Percentiles rank a stretch among this genome's conserved stretches.
Evolutionary conservation across 192 early-diverging fungal genomes (phyloP).

Genomic region (Backusella liffmaniae): DNA sequence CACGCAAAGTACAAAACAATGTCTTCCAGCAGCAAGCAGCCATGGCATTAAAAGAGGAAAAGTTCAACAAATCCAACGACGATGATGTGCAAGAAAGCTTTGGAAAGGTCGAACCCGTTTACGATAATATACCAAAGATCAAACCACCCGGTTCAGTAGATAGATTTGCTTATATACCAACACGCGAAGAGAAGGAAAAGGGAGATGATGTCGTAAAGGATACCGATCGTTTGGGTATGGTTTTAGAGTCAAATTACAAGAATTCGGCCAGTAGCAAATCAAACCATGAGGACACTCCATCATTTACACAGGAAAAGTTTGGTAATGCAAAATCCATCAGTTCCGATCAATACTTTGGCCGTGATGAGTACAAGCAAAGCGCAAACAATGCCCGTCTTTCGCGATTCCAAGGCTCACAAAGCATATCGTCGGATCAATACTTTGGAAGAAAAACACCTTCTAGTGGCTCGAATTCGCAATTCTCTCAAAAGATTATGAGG

Average conservation of each 20-base stretch:
- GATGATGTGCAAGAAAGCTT: not conserved
- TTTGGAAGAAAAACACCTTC: conserved; percentile 54
- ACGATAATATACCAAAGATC: not conserved
- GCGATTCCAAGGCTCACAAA: conserved; percentile 71
- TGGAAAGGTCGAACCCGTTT: not conserved
- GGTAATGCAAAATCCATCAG: conserved; percentile 84
- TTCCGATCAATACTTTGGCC: conserved; percentile 90
- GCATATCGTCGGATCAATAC: conserved; percentile 82
- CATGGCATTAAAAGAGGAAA: not conserved
- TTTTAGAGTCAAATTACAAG: not conserved
- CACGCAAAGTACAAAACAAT: conserved; percentile 6
- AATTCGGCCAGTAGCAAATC: not conserved
- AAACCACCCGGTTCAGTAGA: not conserved
- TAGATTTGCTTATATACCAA: conserved; percentile 11
- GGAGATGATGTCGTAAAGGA: not conserved
- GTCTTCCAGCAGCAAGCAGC: conserved; percentile 11
- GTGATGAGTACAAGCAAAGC: conserved; percentile 63
- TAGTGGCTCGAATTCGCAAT: conserved; percentile 11
- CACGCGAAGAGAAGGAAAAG: not conserved
- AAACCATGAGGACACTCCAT: not conserved
- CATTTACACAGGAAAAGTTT: conserved; percentile 73
- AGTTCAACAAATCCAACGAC: not conserved
- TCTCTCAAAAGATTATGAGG: conserved; percentile 46
- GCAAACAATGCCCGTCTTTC: conserved; percentile 46
- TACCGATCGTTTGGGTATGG: not conserved